These are phyloP conservation scores for Coemansia sp. DNA, from an alignment of 192 early-diverging fungal species.

Conservation along the genomic window DNA sequence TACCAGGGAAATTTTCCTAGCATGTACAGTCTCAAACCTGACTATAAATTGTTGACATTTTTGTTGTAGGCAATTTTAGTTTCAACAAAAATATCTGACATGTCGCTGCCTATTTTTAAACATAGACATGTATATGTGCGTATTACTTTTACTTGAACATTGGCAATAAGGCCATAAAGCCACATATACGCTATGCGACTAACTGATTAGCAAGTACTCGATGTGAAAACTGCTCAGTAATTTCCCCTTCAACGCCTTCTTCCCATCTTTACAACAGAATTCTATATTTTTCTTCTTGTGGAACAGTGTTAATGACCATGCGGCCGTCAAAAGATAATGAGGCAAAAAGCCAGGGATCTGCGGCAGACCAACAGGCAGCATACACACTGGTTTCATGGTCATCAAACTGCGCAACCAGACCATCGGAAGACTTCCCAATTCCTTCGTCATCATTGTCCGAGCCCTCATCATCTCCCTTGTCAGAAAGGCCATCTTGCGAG, in stretches of 20 bases:
- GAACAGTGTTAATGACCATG: conserved; percentile 89
- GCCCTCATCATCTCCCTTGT: conserved; percentile 17
- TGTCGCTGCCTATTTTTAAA: too few species aligned
- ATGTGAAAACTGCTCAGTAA: background rate
- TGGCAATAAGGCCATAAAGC: too few species aligned
- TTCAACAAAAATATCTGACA: too few species aligned
- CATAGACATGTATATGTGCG: too few species aligned
- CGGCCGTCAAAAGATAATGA: conserved; percentile 92
- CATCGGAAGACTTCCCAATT: conserved; percentile 61
- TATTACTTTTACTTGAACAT: too few species aligned
- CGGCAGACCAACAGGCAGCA: conserved; percentile 81
- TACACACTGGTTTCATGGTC: conserved; percentile 97
- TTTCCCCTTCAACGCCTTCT: background rate
- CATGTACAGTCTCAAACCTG: too few species aligned
- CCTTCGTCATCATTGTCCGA: conserved; percentile 4
- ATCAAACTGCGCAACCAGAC: conserved; percentile 81
- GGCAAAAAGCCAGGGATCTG: conserved; percentile 93
- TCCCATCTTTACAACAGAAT: conserved; percentile 58
- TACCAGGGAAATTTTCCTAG: too few species aligned
- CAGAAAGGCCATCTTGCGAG: conserved; percentile 1
- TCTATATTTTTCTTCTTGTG: conserved; percentile 80
- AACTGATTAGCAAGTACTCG: too few species aligned
- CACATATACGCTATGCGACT: too few species aligned
- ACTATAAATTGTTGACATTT: too few species aligned
- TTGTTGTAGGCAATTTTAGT: too few species aligned